phyloP scores from a whole-genome alignment of 2,329 filamentous ascomycete species.

The Aspergillus sp. region DNA sequence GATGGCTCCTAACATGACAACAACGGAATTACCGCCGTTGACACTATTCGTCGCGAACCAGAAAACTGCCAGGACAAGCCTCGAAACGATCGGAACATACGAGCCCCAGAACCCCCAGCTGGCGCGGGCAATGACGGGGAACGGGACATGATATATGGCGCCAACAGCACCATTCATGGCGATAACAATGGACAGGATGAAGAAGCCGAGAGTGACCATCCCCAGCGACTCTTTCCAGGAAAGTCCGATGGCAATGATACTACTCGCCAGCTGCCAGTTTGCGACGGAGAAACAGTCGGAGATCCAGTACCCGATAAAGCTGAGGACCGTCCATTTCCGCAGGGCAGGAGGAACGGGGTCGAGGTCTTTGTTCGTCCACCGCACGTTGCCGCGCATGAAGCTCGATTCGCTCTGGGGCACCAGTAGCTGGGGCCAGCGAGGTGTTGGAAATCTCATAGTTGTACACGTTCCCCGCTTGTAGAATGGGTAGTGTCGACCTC shows the following conservation, averaged over 20 bases:
- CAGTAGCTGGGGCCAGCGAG: conserved; percentile 44
- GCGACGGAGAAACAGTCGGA: conserved; percentile 57
- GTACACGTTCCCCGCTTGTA: no score
- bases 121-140: background rate
- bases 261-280: conserved; percentile 59
- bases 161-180: background rate
- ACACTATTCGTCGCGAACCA: background rate
- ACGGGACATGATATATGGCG: background rate
- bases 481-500: no score
- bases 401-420: conserved; percentile 52
- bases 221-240: conserved; percentile 56
- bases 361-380: conserved; percentile 55
- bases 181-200: conserved; percentile 49
- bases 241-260: conserved; percentile 57
- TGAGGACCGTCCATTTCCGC: conserved; percentile 52
- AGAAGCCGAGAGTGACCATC: conserved; percentile 57
- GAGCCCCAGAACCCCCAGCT: background rate
- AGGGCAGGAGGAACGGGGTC: conserved; percentile 52
- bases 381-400: conserved; percentile 50
- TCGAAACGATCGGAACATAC: background rate
- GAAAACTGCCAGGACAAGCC: background rate
- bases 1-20: background rate
- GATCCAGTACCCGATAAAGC: conserved; percentile 57
- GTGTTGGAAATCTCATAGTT: background rate
- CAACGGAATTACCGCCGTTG: background rate